A percentile compares a stretch with the other conserved stretches of the same genome.
Conservation (phyloP, 768 basidiomycete species). For the Pluteus cervinus region DNA sequence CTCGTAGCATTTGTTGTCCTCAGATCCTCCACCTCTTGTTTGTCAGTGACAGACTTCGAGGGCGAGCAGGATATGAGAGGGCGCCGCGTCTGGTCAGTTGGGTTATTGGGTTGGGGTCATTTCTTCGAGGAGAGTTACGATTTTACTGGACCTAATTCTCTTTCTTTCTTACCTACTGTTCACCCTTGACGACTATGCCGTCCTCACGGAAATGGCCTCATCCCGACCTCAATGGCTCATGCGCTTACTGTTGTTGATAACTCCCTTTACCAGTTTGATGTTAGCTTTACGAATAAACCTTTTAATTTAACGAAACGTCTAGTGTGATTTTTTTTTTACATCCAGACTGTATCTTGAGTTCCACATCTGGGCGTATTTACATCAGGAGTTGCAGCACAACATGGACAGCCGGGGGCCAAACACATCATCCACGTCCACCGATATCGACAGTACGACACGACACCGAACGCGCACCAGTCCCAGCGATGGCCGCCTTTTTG, state of each 20-base stretch:
- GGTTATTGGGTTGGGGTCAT: no score
- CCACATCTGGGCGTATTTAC: background rate
- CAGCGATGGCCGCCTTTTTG: constrained; percentile 44
- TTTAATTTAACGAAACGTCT: no score
- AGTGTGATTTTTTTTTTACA: no score
- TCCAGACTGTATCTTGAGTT: background rate
- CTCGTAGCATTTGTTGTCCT: constrained; percentile 52
- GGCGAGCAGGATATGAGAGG: constrained; percentile 69
- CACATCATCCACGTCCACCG: constrained; percentile 38
- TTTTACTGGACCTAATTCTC: no score
- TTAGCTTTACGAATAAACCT: no score
- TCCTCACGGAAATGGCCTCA: no score
- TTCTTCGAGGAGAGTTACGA: no score
- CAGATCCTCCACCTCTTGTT: constrained; percentile 52
- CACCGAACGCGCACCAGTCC: constrained; percentile 8
- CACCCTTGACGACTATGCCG: no score
- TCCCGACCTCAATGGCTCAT: no score
- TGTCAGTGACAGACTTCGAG: constrained; percentile 30
- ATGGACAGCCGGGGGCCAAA: constrained; percentile 21
- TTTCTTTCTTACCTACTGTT: no score
- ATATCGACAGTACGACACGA: constrained; percentile 9
- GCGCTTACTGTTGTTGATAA: no score
- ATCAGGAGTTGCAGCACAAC: constrained; percentile 19
- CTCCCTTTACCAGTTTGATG: no score
- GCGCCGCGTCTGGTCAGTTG: constrained; percentile 56